A percentile compares a stretch with the other conserved stretches of the same genome.
Evolutionary conservation across 306 rosid genomes (phyloP).

Genomic region (Prunus davidiana): DNA sequence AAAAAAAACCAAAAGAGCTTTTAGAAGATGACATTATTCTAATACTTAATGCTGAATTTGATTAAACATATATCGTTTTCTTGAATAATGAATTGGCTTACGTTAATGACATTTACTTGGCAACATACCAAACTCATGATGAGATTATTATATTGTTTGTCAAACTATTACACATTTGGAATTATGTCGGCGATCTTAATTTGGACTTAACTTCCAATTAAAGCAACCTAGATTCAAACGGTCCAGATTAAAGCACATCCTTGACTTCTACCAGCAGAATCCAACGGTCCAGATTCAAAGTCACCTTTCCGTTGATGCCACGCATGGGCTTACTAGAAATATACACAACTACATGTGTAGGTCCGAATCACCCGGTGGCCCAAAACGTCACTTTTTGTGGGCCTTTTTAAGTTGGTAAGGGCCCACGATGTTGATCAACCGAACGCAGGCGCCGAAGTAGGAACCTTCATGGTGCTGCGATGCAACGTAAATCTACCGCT

Average conservation of each 20-base stretch:
- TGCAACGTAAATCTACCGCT: constrained; percentile 18
- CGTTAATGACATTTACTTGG: neutral
- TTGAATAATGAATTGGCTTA: no score
- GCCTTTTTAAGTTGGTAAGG: neutral
- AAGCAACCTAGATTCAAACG: neutral
- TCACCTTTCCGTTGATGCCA: neutral
- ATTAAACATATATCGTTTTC: neutral
- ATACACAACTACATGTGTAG: neutral
- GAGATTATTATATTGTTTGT: neutral
- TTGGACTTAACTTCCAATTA: neutral
- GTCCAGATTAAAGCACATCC: constrained; percentile 1
- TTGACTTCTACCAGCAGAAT: neutral
- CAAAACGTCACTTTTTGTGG: neutral
- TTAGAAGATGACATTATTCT: no score
- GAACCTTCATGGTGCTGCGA: constrained; percentile 36
- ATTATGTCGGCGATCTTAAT: no score
- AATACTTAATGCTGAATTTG: neutral
- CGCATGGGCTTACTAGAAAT: neutral
- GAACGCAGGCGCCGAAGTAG: constrained; percentile 12
- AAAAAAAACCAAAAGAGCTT: no score
- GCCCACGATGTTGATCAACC: constrained; percentile 1
- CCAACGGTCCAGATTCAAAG: constrained; percentile 5
- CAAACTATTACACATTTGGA: neutral
- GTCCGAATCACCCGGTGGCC: neutral
- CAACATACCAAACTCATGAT: neutral